Evolutionary conservation across 176 grass and related monocot species (phyloP).

Genomic region (Aechmea fasciata): DNA sequence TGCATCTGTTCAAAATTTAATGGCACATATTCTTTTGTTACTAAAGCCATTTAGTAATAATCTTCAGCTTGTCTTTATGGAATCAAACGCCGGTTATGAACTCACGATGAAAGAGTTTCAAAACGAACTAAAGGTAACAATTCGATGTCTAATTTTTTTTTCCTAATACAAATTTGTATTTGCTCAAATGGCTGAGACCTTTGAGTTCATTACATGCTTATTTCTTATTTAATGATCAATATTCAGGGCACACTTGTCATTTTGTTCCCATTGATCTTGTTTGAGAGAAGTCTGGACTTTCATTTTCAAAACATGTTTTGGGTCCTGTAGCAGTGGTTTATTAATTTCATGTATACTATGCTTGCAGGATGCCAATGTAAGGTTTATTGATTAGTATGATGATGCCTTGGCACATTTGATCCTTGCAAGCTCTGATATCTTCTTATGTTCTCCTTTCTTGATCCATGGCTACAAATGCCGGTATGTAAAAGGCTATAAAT

Average conservation of each 20-base stretch:
- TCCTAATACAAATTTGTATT: background rate
- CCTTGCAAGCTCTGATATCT: constrained; percentile 47
- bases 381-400: constrained; percentile 30
- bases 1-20: background rate
- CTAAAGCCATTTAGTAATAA: constrained; percentile 6
- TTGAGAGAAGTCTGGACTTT: too few species aligned
- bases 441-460: constrained; percentile 47
- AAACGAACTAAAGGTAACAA: constrained; percentile 28
- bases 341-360: background rate
- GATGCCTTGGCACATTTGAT: constrained; percentile 41
- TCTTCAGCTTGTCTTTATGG: constrained; percentile 39
- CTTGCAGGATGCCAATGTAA: constrained; percentile 25
- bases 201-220: background rate
- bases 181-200: constrained; percentile 9
- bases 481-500: constrained; percentile 23
- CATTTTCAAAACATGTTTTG: too few species aligned
- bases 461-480: constrained; percentile 31
- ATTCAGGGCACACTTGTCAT: background rate
- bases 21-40: constrained; percentile 2
- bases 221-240: background rate
- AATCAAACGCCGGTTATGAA: constrained; percentile 5
- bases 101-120: constrained; percentile 25
- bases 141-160: background rate
- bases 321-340: too few species aligned
- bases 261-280: too few species aligned